A percentile compares a stretch with the other conserved stretches of the same genome.
Evolutionary conservation across 2,329 filamentous ascomycete genomes (phyloP).

Genomic region (Knufia fluminis): DNA sequence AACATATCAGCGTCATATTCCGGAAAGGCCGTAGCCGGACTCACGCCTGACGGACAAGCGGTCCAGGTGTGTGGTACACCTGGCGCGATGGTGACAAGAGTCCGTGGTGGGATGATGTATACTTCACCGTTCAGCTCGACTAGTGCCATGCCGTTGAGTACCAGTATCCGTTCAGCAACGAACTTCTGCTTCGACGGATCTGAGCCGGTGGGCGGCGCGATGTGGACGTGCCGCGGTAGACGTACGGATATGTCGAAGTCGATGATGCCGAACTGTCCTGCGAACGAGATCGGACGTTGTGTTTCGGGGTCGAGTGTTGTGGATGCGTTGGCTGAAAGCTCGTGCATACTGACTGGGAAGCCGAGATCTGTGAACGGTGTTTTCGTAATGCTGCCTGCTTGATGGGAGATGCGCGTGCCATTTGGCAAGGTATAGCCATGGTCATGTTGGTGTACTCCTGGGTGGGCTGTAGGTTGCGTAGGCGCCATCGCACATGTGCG

Average conservation of each 20-base stretch:
- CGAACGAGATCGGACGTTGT: constrained; percentile 10
- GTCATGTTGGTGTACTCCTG: background rate
- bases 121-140: constrained; percentile 15
- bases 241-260: constrained; percentile 16
- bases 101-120: constrained; percentile 16
- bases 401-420: constrained; percentile 14
- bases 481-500: background rate
- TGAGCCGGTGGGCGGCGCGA: constrained; percentile 6
- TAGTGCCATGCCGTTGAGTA: constrained; percentile 13
- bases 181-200: background rate
- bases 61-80: constrained; percentile 18
- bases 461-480: background rate
- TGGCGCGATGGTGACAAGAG: constrained; percentile 14
- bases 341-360: constrained; percentile 16
- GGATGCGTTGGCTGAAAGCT: constrained; percentile 6
- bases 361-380: constrained; percentile 12
- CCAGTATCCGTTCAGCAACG: constrained; percentile 15
- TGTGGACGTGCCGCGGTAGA: constrained; percentile 16
- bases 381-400: constrained; percentile 15
- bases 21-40: background rate
- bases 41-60: constrained; percentile 14
- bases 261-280: constrained; percentile 16
- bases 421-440: constrained; percentile 12
- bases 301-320: constrained; percentile 1
- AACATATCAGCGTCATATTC: constrained; percentile 8